phyloP scores from a whole-genome alignment of 768 basidiomycete species.

The Podaxis sp. region DNA sequence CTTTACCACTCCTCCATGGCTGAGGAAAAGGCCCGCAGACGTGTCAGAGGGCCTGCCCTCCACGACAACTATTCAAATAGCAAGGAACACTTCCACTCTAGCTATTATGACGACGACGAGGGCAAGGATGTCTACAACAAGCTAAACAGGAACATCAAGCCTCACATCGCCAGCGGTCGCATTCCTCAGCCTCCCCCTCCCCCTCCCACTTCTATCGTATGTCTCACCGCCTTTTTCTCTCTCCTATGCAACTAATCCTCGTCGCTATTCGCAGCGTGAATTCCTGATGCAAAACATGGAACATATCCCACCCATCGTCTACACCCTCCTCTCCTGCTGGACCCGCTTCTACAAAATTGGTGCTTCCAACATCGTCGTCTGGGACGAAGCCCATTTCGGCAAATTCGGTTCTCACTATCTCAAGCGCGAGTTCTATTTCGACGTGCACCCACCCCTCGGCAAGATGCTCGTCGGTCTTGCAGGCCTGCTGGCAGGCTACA shows the following conservation, averaged over 20 bases:
- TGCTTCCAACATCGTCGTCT: slow-evolving; percentile 79
- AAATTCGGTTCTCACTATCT: slow-evolving; percentile 99
- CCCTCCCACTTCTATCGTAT: slow-evolving; percentile 63
- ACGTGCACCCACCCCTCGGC: slow-evolving; percentile 96
- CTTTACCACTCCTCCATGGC: slow-evolving; percentile 29
- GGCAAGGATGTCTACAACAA: slow-evolving; percentile 56
- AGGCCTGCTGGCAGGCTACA: slow-evolving; percentile 87
- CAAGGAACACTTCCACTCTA: neutral
- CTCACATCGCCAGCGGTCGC: slow-evolving; percentile 55
- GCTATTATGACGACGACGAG: slow-evolving; percentile 40
- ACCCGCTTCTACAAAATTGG: slow-evolving; percentile 95
- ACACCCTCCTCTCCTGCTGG: slow-evolving; percentile 93
- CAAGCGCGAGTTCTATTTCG: slow-evolving; percentile 99
- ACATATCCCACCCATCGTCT: slow-evolving; percentile 74
- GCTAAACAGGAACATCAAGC: slow-evolving; percentile 30
- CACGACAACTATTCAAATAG: neutral
- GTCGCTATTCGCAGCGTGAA: slow-evolving; percentile 51
- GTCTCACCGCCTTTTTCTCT: slow-evolving; percentile 24
- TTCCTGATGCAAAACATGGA: slow-evolving; percentile 80
- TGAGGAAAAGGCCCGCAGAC: slow-evolving; percentile 66
- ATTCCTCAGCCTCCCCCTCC: slow-evolving; percentile 59
- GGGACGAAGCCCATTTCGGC: slow-evolving; percentile 99
- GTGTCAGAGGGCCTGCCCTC: slow-evolving; percentile 30
- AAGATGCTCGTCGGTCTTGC: slow-evolving; percentile 98
- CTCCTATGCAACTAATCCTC: slow-evolving; percentile 16